A percentile compares a stretch with the other conserved stretches of the same genome.
Conservation (phyloP, 2,329 filamentous ascomycete genomes). For the Monosporascus sp. region DNA sequence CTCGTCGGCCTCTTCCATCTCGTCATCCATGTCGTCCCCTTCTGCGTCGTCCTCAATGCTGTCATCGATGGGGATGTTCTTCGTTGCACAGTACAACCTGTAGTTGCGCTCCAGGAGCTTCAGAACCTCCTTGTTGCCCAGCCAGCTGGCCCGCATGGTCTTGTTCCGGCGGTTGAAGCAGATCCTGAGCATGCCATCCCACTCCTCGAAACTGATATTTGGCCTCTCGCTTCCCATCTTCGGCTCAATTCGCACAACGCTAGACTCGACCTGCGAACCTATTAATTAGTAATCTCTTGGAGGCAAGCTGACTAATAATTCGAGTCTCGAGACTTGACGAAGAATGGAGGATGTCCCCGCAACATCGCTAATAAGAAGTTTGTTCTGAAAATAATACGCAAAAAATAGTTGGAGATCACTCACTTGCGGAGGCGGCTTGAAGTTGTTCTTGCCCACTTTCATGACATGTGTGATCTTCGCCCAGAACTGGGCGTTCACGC, state of each 20-base stretch:
- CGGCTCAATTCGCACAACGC: slow-evolving; percentile 83
- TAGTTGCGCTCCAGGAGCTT: slow-evolving; percentile 84
- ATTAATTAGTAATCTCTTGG: too few relatives aligned
- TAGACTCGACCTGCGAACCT: slow-evolving; percentile 67
- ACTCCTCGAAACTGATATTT: slow-evolving; percentile 89
- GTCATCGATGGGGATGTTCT: slow-evolving; percentile 74
- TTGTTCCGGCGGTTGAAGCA: slow-evolving; percentile 82
- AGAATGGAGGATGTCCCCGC: too few relatives aligned
- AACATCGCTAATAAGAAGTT: too few relatives aligned
- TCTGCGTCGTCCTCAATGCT: slow-evolving; percentile 40
- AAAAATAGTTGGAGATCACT: neutral
- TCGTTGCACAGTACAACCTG: slow-evolving; percentile 81
- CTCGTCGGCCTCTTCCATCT: slow-evolving; percentile 35
- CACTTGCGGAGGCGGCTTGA: slow-evolving; percentile 72
- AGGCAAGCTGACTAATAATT: too few relatives aligned
- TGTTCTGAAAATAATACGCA: too few relatives aligned
- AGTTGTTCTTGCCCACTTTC: slow-evolving; percentile 96
- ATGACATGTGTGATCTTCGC: slow-evolving; percentile 57
- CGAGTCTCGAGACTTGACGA: too few relatives aligned
- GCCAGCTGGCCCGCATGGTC: slow-evolving; percentile 75
- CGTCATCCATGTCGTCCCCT: slow-evolving; percentile 32
- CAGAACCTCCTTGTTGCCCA: slow-evolving; percentile 75
- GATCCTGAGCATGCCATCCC: slow-evolving; percentile 82
- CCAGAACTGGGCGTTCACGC: slow-evolving; percentile 93
- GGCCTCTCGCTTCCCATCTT: slow-evolving; percentile 73